These are phyloP conservation scores for Pinus tabuliformis DNA, from an alignment of 75 land plant genomes.

Conservation along the genomic window DNA sequence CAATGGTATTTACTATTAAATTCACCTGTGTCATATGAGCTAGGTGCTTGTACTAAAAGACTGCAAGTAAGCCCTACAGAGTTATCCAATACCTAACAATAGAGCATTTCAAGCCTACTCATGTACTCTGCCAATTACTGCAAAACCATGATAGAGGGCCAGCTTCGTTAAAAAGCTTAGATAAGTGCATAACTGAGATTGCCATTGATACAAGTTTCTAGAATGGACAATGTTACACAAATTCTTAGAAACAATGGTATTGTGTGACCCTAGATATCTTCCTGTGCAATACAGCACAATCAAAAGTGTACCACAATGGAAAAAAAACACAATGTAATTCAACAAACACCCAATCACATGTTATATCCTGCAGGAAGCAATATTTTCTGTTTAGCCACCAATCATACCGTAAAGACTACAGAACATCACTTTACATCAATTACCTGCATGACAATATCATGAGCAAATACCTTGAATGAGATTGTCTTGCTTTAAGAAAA, in stretches of 20 bases:
- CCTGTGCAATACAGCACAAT: background rate
- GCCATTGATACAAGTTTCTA: no score
- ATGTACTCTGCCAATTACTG: no score
- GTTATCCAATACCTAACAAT: no score
- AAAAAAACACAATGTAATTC: background rate
- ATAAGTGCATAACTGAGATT: no score
- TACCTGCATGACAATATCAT: background rate
- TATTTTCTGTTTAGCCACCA: background rate
- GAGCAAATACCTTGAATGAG: slow-evolving; percentile 83
- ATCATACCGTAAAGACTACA: background rate
- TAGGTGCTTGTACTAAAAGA: no score
- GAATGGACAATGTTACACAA: no score
- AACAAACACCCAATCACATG: background rate
- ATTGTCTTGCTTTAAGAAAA: slow-evolving; percentile 96
- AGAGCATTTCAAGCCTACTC: no score
- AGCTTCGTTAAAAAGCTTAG: no score
- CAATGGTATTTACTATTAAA: no score
- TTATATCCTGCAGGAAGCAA: background rate
- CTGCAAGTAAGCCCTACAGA: no score
- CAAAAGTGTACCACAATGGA: background rate
- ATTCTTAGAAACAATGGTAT: background rate
- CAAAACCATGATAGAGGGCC: no score
- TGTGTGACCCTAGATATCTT: background rate
- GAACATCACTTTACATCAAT: background rate
- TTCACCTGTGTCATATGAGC: no score